Evolutionary conservation across 768 basidiomycete species (phyloP).

Genomic region (Mycena polygramma): DNA sequence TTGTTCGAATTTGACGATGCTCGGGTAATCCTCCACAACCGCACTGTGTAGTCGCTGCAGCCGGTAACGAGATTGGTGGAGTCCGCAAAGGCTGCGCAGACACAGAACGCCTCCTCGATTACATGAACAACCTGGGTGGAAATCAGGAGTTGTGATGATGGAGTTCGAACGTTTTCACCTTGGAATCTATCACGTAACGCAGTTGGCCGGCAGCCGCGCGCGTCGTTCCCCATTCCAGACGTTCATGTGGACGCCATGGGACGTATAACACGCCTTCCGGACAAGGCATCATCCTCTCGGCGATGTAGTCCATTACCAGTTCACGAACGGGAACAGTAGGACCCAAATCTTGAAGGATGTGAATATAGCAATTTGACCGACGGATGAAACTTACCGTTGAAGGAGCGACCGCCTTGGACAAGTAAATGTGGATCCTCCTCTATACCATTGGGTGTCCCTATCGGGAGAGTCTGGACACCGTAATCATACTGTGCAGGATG

Average conservation of each 20-base stretch:
- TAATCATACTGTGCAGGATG: constrained; percentile 84
- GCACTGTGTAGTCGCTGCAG: constrained; percentile 83
- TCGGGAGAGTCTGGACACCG: constrained; percentile 79
- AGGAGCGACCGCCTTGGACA: constrained; percentile 65
- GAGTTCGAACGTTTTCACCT: constrained; percentile 52
- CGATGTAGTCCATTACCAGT: constrained; percentile 69
- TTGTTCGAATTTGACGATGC: constrained; percentile 44
- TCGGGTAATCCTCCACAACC: constrained; percentile 79
- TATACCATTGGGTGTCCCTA: constrained; percentile 79
- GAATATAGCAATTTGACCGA: neutral
- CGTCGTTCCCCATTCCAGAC: constrained; percentile 73
- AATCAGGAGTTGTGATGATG: constrained; percentile 1
- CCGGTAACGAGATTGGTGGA: constrained; percentile 82
- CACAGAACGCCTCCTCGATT: constrained; percentile 79
- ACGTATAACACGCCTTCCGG: constrained; percentile 68
- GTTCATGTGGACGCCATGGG: constrained; percentile 75
- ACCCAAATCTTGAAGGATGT: constrained; percentile 59
- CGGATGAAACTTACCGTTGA: constrained; percentile 60
- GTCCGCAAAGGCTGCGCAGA: constrained; percentile 85
- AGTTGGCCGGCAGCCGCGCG: constrained; percentile 65
- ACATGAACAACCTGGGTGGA: constrained; percentile 75
- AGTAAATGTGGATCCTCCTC: constrained; percentile 87
- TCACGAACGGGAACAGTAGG: constrained; percentile 58
- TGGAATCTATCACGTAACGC: constrained; percentile 72
- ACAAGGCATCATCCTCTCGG: constrained; percentile 73